phyloP scores from a whole-genome alignment of 2,329 filamentous ascomycete genomes.

The Cladophialophora chaetospira region DNA sequence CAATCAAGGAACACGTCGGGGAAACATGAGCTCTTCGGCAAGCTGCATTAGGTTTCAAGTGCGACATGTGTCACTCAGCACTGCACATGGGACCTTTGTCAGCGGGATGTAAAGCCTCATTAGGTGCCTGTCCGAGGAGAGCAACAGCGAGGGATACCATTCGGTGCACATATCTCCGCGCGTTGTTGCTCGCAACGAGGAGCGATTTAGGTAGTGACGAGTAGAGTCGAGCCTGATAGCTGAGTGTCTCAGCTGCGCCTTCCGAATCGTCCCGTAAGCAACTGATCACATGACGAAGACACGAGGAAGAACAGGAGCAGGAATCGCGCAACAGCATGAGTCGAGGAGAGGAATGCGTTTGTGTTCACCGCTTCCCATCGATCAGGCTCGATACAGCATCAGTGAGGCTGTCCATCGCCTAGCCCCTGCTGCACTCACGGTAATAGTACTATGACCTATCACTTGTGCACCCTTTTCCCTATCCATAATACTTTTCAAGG shows the following conservation, averaged over 20 bases:
- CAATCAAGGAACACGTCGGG: conserved; percentile 5
- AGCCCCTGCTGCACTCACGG: neutral
- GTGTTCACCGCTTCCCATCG: neutral
- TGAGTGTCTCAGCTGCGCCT: neutral
- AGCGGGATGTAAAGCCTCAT: neutral
- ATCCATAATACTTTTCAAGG: conserved; percentile 14
- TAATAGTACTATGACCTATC: conserved; percentile 13
- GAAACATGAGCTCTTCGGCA: neutral
- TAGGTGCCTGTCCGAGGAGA: too few species aligned
- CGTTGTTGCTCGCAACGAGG: too few species aligned
- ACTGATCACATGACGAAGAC: neutral
- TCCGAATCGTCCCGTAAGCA: neutral
- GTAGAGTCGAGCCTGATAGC: too few species aligned
- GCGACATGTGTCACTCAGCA: neutral
- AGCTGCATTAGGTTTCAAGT: neutral
- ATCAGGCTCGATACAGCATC: neutral
- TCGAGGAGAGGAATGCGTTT: neutral
- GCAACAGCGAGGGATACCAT: too few species aligned
- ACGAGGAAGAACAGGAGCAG: neutral
- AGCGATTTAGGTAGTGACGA: too few species aligned
- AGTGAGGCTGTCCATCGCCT: neutral
- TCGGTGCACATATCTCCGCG: too few species aligned
- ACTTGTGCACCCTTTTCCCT: conserved; percentile 9
- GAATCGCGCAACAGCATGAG: neutral
- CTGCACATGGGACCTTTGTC: neutral